A percentile compares a stretch with the other conserved stretches of the same genome.
Evolutionary conservation across 176 grass and related monocot genomes (phyloP).

Genomic region (sorghum (Sorghum bicolor)): DNA sequence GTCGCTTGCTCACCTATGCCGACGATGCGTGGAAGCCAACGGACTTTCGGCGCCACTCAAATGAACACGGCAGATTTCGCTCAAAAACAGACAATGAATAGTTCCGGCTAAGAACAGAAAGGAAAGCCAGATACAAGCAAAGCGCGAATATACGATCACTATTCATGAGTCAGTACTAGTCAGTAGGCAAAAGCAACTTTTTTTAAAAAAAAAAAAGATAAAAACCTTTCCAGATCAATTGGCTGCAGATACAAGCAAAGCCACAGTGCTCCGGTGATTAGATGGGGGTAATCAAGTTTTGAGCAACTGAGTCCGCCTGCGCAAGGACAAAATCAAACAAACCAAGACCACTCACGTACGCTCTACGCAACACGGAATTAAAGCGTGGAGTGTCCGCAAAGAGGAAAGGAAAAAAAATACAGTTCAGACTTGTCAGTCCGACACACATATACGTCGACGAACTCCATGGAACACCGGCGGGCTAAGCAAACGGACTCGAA

Average conservation of each 20-base stretch:
- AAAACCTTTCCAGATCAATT: not conserved
- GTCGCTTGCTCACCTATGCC: not conserved
- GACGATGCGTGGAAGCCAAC: conserved; percentile 5
- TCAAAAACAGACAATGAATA: not conserved
- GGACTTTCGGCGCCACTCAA: conserved; percentile 17
- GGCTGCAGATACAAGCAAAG: not conserved
- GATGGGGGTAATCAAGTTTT: not conserved
- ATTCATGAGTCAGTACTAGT: not conserved
- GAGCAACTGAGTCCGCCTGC: conserved; percentile 20
- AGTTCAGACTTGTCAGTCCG: conserved; percentile 7
- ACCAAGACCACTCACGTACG: conserved; percentile 4
- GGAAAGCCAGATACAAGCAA: not conserved
- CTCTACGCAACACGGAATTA: conserved; percentile 31
- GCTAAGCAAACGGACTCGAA: not conserved
- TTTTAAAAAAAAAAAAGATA: not conserved
- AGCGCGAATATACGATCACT: not conserved
- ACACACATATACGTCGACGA: not conserved
- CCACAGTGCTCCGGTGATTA: not conserved
- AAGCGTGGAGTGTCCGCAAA: conserved; percentile 42
- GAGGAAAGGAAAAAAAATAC: not conserved
- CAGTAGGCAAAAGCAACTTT: not conserved
- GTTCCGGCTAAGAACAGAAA: conserved; percentile 12
- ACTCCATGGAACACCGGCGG: not conserved
- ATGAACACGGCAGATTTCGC: not conserved
- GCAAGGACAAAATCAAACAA: not conserved